Percentiles rank a stretch among this genome's conserved stretches.
These are phyloP conservation scores for Alternaria ventricosa DNA, from an alignment of 2,329 filamentous ascomycete genomes.

Conservation along the genomic window DNA sequence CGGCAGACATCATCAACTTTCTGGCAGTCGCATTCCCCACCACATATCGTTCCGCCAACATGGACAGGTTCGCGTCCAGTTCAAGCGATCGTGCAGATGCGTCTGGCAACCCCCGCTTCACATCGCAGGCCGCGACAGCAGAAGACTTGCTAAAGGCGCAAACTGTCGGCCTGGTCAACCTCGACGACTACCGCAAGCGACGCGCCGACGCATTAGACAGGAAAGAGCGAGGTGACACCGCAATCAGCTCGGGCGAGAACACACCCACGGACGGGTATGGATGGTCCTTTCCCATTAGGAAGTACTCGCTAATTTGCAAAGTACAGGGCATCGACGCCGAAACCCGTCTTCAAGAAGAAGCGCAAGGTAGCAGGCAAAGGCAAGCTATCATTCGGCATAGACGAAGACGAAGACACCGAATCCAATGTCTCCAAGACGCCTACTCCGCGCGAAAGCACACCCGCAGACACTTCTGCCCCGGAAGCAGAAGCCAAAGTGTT, in stretches of 20 bases:
- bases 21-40: not conserved
- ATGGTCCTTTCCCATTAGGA: too few relatives aligned
- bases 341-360: conserved; percentile 64
- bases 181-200: conserved; percentile 94
- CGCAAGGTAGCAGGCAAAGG: conserved; percentile 61
- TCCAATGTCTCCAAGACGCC: conserved; percentile 48
- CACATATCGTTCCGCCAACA: conserved; percentile 6
- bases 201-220: conserved; percentile 92
- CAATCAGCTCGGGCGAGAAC: conserved; percentile 60
- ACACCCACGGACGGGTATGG: conserved; percentile 67
- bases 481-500: conserved; percentile 42
- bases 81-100: conserved; percentile 26
- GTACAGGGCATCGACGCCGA: conserved; percentile 62
- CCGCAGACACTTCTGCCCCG: conserved; percentile 45
- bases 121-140: conserved; percentile 75
- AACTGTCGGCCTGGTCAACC: conserved; percentile 87
- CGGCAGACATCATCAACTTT: conserved; percentile 8
- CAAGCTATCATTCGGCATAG: conserved; percentile 71
- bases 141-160: conserved; percentile 83
- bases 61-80: conserved; percentile 40
- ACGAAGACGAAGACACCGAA: conserved; percentile 70
- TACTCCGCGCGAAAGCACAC: conserved; percentile 49
- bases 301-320: conserved; percentile 59
- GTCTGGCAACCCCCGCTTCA: conserved; percentile 67
- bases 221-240: conserved; percentile 81